Evolutionary conservation across 78 protist genomes (phyloP).

Genomic region (Dictyostelium discoideum): dicty_2.7 NC_007090.3:2580501-2581000

Average conservation of each 20-base stretch:
- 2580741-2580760: slow-evolving; percentile 85
- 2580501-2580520: slow-evolving; percentile 57
- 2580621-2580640: slow-evolving; percentile 65
- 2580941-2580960: slow-evolving; percentile 97
- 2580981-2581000: slow-evolving; percentile 93
- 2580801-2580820: slow-evolving; percentile 65
- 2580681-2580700: slow-evolving; percentile 78
- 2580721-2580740: slow-evolving; percentile 83
- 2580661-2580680: slow-evolving; percentile 72
- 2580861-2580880: slow-evolving; percentile 63
- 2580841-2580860: slow-evolving; percentile 89
- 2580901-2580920: slow-evolving; percentile 32
- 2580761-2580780: slow-evolving; percentile 40
- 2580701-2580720: slow-evolving; percentile 75
- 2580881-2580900: slow-evolving; percentile 72
- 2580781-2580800: slow-evolving; percentile 61
- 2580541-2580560: slow-evolving; percentile 79
- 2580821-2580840: slow-evolving; percentile 89
- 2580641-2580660: slow-evolving; percentile 83
- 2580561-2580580: slow-evolving; percentile 63
- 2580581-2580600: slow-evolving; percentile 87
- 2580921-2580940: slow-evolving; percentile 29
- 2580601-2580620: slow-evolving; percentile 31
- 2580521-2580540: slow-evolving; percentile 87
- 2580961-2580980: slow-evolving; percentile 91